A percentile compares a stretch with the other conserved stretches of the same genome.
phyloP scores from a whole-genome alignment of 1,139 yeast genomes.

The Waltiozyma sp. region DNA sequence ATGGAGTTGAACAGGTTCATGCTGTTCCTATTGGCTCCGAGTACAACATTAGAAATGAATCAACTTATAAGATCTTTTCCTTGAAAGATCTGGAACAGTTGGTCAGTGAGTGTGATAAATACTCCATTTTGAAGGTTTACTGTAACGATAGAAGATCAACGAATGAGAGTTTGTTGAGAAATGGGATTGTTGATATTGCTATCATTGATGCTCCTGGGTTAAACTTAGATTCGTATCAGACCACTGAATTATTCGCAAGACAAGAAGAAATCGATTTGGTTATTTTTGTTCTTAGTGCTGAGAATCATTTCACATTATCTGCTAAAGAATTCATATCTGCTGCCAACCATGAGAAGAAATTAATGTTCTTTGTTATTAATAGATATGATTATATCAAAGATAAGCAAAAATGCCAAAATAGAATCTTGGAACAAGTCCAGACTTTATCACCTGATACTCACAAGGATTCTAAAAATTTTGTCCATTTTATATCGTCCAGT shows the following conservation, averaged over 20 bases:
- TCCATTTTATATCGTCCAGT: constrained; percentile 80
- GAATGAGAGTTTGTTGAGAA: constrained; percentile 63
- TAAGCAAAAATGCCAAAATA: constrained; percentile 63
- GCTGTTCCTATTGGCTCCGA: constrained; percentile 61
- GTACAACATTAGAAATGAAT: constrained; percentile 50
- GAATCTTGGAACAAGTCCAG: constrained; percentile 81
- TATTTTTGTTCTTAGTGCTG: constrained; percentile 92
- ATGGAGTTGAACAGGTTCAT: constrained; percentile 79
- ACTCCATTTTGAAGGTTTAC: constrained; percentile 66
- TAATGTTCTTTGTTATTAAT: constrained; percentile 89
- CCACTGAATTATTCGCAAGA: constrained; percentile 89
- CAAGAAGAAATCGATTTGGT: constrained; percentile 97
- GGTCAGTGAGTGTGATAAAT: constrained; percentile 67
- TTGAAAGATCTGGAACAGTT: constrained; percentile 52
- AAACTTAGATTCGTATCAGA: constrained; percentile 86
- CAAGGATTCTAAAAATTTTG: constrained; percentile 77
- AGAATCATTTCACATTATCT: constrained; percentile 86
- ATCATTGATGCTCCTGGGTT: constrained; percentile 96
- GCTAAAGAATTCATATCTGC: constrained; percentile 89
- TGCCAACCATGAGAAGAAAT: constrained; percentile 85
- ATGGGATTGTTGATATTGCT: constrained; percentile 88
- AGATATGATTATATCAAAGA: constrained; percentile 78
- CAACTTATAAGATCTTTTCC: constrained; percentile 49
- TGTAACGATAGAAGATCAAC: constrained; percentile 64
- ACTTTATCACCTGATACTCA: constrained; percentile 83